Percentiles rank a stretch among this genome's conserved stretches.
phyloP scores from a whole-genome alignment of 148 eudicot species.

The Spergularia bocconei region DNA sequence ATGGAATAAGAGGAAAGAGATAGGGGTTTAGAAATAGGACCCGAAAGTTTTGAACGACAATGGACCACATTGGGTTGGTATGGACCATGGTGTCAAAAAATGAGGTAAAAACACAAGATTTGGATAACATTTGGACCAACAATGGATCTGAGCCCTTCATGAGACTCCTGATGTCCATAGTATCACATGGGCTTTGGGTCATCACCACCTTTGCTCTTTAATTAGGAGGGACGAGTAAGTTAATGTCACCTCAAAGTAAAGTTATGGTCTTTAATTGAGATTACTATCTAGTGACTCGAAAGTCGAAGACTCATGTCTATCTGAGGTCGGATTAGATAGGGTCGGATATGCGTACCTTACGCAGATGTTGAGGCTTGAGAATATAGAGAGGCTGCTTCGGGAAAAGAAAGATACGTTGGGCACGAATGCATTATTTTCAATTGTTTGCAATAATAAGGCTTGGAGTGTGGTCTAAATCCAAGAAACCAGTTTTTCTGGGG shows the following conservation, averaged over 20 bases:
- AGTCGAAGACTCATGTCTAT: too few species aligned
- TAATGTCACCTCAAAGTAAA: too few species aligned
- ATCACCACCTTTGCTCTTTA: background rate
- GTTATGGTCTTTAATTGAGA: too few species aligned
- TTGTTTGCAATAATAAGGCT: background rate
- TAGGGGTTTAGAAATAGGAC: background rate
- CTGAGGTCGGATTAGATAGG: too few species aligned
- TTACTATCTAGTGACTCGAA: too few species aligned
- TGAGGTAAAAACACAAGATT: slow-evolving; percentile 7
- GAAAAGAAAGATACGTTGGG: too few species aligned
- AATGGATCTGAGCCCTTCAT: background rate
- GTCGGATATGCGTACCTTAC: too few species aligned
- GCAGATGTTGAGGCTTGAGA: too few species aligned
- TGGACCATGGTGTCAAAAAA: slow-evolving; percentile 14
- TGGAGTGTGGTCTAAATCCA: background rate
- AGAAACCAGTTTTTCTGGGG: background rate
- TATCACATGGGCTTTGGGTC: slow-evolving; percentile 18
- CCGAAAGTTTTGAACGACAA: background rate
- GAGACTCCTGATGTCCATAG: background rate
- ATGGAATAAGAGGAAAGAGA: background rate
- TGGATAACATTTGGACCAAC: slow-evolving; percentile 18
- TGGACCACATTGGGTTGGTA: slow-evolving; percentile 15
- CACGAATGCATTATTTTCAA: too few species aligned
- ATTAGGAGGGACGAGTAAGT: too few species aligned
- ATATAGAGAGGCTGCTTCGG: too few species aligned